Conservation (phyloP, 495 filamentous ascomycete genomes). For the Eremomyces bilateralis region DNA sequence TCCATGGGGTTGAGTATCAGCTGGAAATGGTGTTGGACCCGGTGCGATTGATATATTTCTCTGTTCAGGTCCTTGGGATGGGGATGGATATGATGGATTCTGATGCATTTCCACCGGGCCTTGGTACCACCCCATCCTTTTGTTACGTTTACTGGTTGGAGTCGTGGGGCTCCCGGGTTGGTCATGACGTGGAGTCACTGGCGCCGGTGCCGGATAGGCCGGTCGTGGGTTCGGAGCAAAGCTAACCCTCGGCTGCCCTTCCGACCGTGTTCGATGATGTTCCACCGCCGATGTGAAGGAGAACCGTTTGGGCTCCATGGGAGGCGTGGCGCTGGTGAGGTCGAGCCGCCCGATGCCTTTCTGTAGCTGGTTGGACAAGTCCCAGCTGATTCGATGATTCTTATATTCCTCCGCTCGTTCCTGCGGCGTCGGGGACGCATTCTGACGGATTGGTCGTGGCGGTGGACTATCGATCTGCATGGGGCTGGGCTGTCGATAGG, state of each 20-base stretch:
- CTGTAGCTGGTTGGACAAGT: conserved; percentile 53
- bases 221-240: too few relatives aligned
- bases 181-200: conserved; percentile 21
- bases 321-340: conserved; percentile 34
- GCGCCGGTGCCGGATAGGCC: conserved; percentile 27
- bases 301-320: too few relatives aligned
- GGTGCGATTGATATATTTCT: background rate
- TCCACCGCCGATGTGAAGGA: too few relatives aligned
- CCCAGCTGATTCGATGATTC: conserved; percentile 31
- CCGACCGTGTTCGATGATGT: too few relatives aligned
- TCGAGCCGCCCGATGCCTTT: conserved; percentile 53
- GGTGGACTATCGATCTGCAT: conserved; percentile 19
- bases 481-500: conserved; percentile 20
- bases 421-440: conserved; percentile 15
- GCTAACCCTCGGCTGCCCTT: too few relatives aligned
- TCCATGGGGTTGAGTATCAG: conserved; percentile 2
- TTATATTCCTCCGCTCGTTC: conserved; percentile 20
- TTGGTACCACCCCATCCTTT: too few relatives aligned
- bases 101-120: too few relatives aligned
- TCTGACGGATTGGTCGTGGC: conserved; percentile 10
- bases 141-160: too few relatives aligned
- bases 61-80: too few relatives aligned
- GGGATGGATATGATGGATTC: too few relatives aligned
- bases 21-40: background rate
- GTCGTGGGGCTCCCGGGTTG: conserved; percentile 8